Evolutionary conservation across 148 eudicot species (phyloP).

Genomic region (Rhododendron vialii): DNA sequence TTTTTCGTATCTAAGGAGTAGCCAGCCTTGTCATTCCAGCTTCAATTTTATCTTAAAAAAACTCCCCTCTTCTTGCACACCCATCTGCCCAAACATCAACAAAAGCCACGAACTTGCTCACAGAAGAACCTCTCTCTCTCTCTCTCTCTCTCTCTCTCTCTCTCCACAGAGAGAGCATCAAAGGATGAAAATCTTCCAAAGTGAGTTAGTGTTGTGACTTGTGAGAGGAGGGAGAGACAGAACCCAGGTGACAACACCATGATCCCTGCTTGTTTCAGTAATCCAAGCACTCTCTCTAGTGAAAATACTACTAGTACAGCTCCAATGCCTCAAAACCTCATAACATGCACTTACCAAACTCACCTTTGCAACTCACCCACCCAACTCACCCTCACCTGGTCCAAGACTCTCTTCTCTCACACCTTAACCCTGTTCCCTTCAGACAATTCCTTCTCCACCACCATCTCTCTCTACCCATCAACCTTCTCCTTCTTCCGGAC

Average conservation of each 20-base stretch:
- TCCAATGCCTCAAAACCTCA: conserved; percentile 33
- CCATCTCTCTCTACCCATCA: conserved; percentile 39
- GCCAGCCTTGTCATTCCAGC: neutral
- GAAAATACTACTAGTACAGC: neutral
- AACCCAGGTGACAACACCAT: neutral
- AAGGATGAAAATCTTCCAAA: neutral
- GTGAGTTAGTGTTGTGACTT: neutral
- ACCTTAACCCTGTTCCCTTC: conserved; percentile 45
- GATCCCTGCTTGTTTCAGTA: conserved; percentile 55
- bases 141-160: conserved; percentile 2
- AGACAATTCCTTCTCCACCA: conserved; percentile 34
- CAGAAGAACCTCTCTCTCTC: neutral
- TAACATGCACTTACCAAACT: conserved; percentile 53
- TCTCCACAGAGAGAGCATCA: neutral
- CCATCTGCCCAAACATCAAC: neutral
- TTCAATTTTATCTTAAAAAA: neutral
- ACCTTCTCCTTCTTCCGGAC: conserved; percentile 36
- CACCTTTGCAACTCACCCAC: conserved; percentile 35
- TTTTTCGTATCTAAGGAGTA: neutral
- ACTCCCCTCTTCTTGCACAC: neutral
- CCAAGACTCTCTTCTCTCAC: conserved; percentile 43
- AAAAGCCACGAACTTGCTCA: neutral
- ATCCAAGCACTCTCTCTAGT: conserved; percentile 22
- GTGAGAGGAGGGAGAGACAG: neutral
- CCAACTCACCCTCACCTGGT: conserved; percentile 58